phyloP scores from a whole-genome alignment of 257 asterid genomes.

The Solanum raphanifolium region DNA sequence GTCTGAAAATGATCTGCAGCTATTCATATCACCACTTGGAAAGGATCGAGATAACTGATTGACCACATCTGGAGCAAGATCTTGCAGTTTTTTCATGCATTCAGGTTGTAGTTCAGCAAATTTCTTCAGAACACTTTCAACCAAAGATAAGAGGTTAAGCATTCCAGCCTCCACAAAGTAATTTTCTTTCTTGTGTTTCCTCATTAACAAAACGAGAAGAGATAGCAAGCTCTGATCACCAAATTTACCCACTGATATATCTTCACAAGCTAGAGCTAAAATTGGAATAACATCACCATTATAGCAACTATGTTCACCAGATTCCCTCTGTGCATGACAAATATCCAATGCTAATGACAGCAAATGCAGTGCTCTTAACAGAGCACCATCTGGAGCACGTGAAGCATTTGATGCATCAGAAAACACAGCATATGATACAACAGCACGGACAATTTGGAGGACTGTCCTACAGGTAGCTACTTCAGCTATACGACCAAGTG shows the following conservation, averaged over 20 bases:
- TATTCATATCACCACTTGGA: constrained; percentile 22
- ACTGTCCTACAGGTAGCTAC: constrained; percentile 75
- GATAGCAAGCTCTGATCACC: constrained; percentile 88
- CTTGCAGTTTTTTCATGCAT: constrained; percentile 64
- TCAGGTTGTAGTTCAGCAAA: constrained; percentile 73
- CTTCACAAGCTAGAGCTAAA: constrained; percentile 73
- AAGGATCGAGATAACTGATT: constrained; percentile 43
- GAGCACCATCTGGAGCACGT: constrained; percentile 85
- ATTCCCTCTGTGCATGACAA: constrained; percentile 48
- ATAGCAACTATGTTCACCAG: constrained; percentile 38
- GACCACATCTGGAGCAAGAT: constrained; percentile 68
- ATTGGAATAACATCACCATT: constrained; percentile 60
- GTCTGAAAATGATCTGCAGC: constrained; percentile 33
- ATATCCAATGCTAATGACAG: constrained; percentile 82
- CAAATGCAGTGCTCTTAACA: constrained; percentile 72
- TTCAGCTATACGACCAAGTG: constrained; percentile 73
- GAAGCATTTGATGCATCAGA: constrained; percentile 38
- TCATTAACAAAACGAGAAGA: constrained; percentile 77
- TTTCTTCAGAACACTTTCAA: constrained; percentile 51
- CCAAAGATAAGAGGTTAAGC: constrained; percentile 44
- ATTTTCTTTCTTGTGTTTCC: constrained; percentile 63
- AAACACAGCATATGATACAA: constrained; percentile 67
- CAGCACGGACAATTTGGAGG: constrained; percentile 70
- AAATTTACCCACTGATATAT: constrained; percentile 37
- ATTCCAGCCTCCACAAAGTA: constrained; percentile 51